These are phyloP conservation scores for Petasospora fabianii DNA, from an alignment of 1,139 yeast genomes.

Conservation along the genomic window DNA sequence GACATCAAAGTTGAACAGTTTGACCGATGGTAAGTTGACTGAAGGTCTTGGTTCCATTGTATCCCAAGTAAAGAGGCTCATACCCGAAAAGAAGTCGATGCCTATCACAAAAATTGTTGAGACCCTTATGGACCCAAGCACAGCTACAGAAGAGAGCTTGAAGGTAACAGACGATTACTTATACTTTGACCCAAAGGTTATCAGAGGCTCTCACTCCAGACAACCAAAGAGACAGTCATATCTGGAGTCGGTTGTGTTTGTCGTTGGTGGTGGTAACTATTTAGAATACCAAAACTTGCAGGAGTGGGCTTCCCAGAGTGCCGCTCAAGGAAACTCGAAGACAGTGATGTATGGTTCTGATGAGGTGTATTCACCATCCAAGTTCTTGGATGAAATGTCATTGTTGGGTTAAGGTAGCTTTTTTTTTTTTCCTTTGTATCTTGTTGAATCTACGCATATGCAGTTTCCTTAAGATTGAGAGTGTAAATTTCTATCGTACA, in stretches of 20 bases:
- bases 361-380: constrained; percentile 69
- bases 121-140: constrained; percentile 80
- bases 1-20: constrained; percentile 68
- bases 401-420: constrained; percentile 4
- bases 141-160: constrained; percentile 56
- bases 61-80: constrained; percentile 78
- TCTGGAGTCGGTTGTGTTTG: constrained; percentile 80
- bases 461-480: too few species aligned
- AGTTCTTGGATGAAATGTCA: constrained; percentile 71
- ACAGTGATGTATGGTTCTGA: constrained; percentile 87
- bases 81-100: constrained; percentile 84
- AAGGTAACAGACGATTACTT: constrained; percentile 83
- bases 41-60: constrained; percentile 86
- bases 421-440: too few species aligned
- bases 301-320: constrained; percentile 65
- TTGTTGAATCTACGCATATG: too few species aligned
- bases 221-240: constrained; percentile 85
- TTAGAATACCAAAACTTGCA: constrained; percentile 90
- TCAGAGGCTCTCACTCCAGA: constrained; percentile 84
- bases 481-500: constrained; percentile 2
- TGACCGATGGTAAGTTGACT: constrained; percentile 77
- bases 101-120: constrained; percentile 91
- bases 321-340: constrained; percentile 33
- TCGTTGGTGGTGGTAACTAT: constrained; percentile 96
- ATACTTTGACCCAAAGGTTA: constrained; percentile 80